phyloP scores from a whole-genome alignment of 768 basidiomycete species.

The Mycena albidolilacea region DNA sequence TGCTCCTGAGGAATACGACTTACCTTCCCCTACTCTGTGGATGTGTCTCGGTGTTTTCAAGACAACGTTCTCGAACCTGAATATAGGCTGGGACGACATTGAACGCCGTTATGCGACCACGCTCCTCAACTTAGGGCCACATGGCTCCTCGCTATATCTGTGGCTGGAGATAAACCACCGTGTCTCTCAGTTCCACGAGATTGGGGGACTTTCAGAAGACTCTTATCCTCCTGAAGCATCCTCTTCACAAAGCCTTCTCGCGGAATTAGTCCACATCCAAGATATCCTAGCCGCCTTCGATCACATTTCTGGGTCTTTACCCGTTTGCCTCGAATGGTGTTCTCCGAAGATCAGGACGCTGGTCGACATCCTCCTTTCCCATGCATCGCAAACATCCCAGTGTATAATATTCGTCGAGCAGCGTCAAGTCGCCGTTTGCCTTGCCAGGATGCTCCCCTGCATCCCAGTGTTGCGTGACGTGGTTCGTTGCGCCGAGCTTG shows the following conservation, averaged over 20 bases:
- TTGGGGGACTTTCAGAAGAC: constrained; percentile 12
- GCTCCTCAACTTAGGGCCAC: constrained; percentile 76
- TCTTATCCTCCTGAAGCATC: constrained; percentile 32
- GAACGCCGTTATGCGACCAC: constrained; percentile 75
- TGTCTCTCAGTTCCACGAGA: constrained; percentile 54
- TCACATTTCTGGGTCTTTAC: constrained; percentile 53
- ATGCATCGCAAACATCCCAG: constrained; percentile 74
- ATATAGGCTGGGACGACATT: constrained; percentile 73
- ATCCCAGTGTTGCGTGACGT: constrained; percentile 71
- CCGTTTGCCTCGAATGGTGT: constrained; percentile 73
- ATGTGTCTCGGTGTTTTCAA: constrained; percentile 60
- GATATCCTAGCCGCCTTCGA: constrained; percentile 60
- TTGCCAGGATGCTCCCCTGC: constrained; percentile 74
- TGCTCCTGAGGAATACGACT: constrained; percentile 68
- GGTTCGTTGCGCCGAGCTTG: constrained; percentile 74
- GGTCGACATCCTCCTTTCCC: constrained; percentile 70
- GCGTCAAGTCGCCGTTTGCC: constrained; percentile 80
- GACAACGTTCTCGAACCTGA: constrained; percentile 47
- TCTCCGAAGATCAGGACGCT: constrained; percentile 81
- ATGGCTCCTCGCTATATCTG: constrained; percentile 81
- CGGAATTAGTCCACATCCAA: constrained; percentile 52
- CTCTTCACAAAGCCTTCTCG: constrained; percentile 46
- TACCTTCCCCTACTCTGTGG: constrained; percentile 71
- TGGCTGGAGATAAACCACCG: constrained; percentile 72
- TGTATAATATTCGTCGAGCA: constrained; percentile 92